These are phyloP conservation scores for Gossypium stocksii DNA, from an alignment of 345 rosid genomes.

Conservation along the genomic window DNA sequence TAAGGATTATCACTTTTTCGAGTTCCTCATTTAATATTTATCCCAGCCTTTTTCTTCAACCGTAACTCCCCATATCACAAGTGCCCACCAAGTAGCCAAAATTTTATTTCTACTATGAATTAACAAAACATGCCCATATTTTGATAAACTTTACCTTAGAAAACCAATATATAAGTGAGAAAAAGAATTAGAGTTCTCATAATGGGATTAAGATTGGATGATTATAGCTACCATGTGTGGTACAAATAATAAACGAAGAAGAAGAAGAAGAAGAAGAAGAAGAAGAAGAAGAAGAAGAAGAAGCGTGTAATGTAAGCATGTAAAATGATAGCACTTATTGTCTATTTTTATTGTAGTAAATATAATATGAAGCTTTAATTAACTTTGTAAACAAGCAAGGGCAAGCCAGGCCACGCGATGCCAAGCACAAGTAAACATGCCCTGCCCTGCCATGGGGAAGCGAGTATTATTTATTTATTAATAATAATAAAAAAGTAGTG, in stretches of 20 bases:
- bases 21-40: no score
- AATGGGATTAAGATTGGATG: not conserved
- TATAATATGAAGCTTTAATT: not conserved
- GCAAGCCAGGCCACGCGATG: conserved; percentile 11
- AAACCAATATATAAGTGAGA: not conserved
- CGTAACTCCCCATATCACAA: no score
- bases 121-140: no score
- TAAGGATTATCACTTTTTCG: no score
- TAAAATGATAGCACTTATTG: not conserved
- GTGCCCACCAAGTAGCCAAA: no score
- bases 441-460: not conserved
- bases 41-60: no score
- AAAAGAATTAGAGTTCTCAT: not conserved
- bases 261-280: not conserved
- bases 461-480: not conserved
- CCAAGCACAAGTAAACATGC: conserved; percentile 23
- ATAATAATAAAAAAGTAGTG: not conserved
- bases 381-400: conserved; percentile 1
- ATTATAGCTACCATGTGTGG: not conserved
- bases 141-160: no score
- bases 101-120: no score
- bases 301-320: not conserved
- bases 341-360: not conserved
- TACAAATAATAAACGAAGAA: not conserved
- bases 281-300: not conserved